Evolutionary conservation across 2,329 filamentous ascomycete genomes (phyloP), one percentile per base, ranked within the genome.

Genomic region (Tolypocladium pustulatum): DNA sequence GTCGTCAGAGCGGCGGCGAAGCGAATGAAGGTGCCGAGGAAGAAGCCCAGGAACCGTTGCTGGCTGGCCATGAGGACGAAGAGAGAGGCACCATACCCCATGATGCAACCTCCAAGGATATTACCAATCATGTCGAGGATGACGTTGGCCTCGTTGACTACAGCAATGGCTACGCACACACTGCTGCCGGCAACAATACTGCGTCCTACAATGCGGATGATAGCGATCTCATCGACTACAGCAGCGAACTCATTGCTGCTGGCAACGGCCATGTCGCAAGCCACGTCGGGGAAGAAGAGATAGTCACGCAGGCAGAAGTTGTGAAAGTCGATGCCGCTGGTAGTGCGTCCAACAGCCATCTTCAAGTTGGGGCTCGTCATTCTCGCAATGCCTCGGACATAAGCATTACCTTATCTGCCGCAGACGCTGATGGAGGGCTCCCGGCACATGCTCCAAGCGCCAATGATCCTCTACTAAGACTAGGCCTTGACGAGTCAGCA

Each of bases 381-480:
- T n/a, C 17, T 51, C 49, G 51, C 49, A 49, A 38, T 17, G 25
- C 37, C 10, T 57, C 49, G 22, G 60, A 60, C 55, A 22, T 53
- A 20, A 58, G 55, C 60, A 61, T 62, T 8, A 51, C 61, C 7
- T 66, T 65, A 61, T 64, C 63, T 51, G 60, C 57, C 55, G 61
- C 59, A 59, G 58, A 63, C 51, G 57, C 69, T 71, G 63, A 72
- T 64, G 54, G 62, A 41, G 54, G 56, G 52, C 52, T 58, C 38
- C 53, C 60, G 71, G 70, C 64, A 40, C 52, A 54, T 54, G 61
- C 61, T 56, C 64, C 63, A 43, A 65, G 64, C 56, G 63, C 66
- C 54, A 56, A 61, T 58, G 63, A 71, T 58, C 63, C 67, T 40
- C 66, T 70, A 27, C 59, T 59, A 49, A 62, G 64, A 40, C 55